phyloP scores from a whole-genome alignment of 2,329 filamentous ascomycete genomes.

The Colletotrichum navitas region DNA sequence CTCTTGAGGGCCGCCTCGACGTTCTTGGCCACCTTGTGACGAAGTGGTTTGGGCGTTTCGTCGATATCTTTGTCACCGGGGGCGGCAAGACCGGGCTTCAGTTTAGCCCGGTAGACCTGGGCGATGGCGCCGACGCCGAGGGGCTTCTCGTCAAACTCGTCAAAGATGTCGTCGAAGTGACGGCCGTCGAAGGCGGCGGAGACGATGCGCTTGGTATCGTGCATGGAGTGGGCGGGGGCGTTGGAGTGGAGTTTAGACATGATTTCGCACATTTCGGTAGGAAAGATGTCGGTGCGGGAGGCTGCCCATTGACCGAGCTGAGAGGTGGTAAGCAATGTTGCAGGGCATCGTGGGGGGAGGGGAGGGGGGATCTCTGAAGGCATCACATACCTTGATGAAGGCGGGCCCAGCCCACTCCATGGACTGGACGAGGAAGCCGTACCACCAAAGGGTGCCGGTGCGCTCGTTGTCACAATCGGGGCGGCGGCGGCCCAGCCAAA shows the following conservation, averaged over 20 bases:
- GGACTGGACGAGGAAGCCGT: constrained; percentile 83
- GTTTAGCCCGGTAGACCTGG: constrained; percentile 95
- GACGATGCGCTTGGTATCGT: constrained; percentile 83
- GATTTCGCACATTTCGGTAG: constrained; percentile 87
- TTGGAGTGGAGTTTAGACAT: constrained; percentile 97
- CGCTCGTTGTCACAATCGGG: constrained; percentile 79
- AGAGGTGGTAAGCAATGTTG: neutral
- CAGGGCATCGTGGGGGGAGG: neutral
- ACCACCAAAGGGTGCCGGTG: constrained; percentile 93
- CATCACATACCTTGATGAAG: constrained; percentile 86
- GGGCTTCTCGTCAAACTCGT: constrained; percentile 91
- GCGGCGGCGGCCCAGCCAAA: constrained; percentile 81
- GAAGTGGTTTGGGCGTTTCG: constrained; percentile 64
- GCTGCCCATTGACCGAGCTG: constrained; percentile 98
- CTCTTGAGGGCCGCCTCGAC: constrained; percentile 90
- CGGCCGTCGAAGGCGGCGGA: constrained; percentile 84
- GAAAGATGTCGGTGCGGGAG: constrained; percentile 96
- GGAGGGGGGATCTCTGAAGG: rapidly evolving
- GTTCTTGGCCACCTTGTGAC: constrained; percentile 80
- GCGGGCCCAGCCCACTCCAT: constrained; percentile 96
- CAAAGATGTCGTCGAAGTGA: constrained; percentile 90
- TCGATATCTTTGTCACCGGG: constrained; percentile 70
- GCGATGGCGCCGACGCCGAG: constrained; percentile 96
- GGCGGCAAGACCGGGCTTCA: constrained; percentile 82
- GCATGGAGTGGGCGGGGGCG: constrained; percentile 90